Conservation (phyloP, 306 rosid genomes). For the Begonia masoniana region DNA sequence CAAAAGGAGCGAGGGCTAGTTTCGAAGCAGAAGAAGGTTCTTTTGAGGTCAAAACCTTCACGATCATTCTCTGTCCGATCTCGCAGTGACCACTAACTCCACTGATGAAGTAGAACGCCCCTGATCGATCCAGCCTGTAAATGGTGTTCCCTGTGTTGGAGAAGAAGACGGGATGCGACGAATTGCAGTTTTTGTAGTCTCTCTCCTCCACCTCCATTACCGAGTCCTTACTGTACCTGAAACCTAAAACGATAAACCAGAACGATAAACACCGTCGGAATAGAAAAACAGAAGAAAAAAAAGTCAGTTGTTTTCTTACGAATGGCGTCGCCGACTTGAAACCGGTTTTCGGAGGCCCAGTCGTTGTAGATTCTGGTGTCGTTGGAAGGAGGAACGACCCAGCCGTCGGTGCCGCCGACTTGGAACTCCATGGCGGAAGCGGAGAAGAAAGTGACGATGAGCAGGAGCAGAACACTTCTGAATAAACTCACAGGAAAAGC, state of each 20-base stretch:
- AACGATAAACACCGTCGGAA: not conserved
- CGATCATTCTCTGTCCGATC: slow-evolving; percentile 61
- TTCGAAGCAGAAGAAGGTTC: slow-evolving; percentile 10
- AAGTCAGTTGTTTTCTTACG: slow-evolving; percentile 21
- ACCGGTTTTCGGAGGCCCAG: slow-evolving; percentile 81
- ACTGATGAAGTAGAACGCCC: slow-evolving; percentile 76
- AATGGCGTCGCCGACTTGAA: slow-evolving; percentile 46
- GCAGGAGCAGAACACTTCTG: slow-evolving; percentile 1
- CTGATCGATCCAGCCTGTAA: slow-evolving; percentile 32
- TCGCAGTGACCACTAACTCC: slow-evolving; percentile 68
- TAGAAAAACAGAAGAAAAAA: slow-evolving; percentile 29
- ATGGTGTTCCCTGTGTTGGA: slow-evolving; percentile 48
- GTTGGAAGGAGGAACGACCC: slow-evolving; percentile 63
- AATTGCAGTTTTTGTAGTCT: slow-evolving; percentile 52
- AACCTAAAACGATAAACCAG: slow-evolving; percentile 19
- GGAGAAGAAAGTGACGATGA: slow-evolving; percentile 14
- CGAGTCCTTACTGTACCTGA: slow-evolving; percentile 66
- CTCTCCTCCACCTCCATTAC: slow-evolving; percentile 63
- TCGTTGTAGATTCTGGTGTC: slow-evolving; percentile 47
- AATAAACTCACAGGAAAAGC: too few relatives aligned
- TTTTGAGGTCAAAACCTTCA: slow-evolving; percentile 39
- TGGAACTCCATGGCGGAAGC: slow-evolving; percentile 45
- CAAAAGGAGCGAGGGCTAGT: not conserved
- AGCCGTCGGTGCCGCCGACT: slow-evolving; percentile 61
- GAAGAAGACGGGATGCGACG: slow-evolving; percentile 65